phyloP scores from a whole-genome alignment of 306 rosid species.

The Arachis hypogaea region DNA sequence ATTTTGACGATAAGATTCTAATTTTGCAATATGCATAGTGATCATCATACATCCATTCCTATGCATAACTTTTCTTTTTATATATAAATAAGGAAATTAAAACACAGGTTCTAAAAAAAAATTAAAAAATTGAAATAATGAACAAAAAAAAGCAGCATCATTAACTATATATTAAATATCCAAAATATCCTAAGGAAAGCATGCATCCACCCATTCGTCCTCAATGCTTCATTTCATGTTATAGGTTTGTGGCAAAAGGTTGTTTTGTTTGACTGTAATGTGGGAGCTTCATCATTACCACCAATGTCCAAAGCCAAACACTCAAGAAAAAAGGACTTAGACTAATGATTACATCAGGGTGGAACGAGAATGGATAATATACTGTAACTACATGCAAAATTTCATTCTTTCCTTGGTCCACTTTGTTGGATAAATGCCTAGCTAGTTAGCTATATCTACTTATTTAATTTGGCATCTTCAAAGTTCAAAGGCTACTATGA shows the following conservation, averaged over 20 bases:
- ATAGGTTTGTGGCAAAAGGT: background rate
- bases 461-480: no score
- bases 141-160: no score
- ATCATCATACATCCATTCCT: no score
- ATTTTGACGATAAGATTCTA: no score
- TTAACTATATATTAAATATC: no score
- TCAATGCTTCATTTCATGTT: background rate
- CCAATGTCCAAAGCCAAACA: background rate
- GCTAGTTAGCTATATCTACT: no score
- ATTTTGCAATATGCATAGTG: no score
- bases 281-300: conserved; percentile 21
- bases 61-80: no score
- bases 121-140: no score
- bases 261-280: conserved; percentile 14
- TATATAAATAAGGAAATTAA: no score
- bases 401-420: background rate
- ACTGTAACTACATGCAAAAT: background rate
- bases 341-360: conserved; percentile 5
- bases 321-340: background rate
- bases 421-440: background rate
- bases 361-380: background rate
- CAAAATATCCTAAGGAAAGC: background rate
- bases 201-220: background rate
- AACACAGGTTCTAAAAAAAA: no score
- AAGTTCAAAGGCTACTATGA: no score